Conservation (phyloP, 1,139 yeast species). For the Blastobotrys raffinosifermentans region DNA sequence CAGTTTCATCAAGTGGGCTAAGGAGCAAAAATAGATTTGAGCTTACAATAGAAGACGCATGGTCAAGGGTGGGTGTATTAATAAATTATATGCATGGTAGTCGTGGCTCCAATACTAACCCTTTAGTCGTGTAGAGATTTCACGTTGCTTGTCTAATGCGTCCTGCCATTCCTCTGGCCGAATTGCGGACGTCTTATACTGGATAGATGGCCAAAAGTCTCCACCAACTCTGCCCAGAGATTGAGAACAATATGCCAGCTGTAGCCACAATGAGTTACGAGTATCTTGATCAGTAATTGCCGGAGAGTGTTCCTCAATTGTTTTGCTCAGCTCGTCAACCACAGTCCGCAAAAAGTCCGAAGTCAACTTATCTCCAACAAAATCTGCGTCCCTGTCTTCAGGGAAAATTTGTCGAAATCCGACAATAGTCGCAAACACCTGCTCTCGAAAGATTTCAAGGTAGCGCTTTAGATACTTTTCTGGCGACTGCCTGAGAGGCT, state of each 20-base stretch:
- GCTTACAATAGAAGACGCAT: neutral
- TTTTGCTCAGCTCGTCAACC: constrained; percentile 32
- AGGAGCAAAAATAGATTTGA: constrained; percentile 8
- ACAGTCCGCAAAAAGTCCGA: constrained; percentile 41
- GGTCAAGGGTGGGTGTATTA: neutral
- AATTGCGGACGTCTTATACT: constrained; percentile 23
- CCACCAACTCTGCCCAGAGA: constrained; percentile 65
- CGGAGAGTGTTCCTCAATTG: constrained; percentile 36
- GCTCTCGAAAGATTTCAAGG: constrained; percentile 79
- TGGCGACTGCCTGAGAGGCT: constrained; percentile 47
- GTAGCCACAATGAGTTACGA: constrained; percentile 61
- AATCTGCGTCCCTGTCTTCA: constrained; percentile 13
- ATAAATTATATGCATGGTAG: neutral
- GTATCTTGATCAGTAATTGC: constrained; percentile 39
- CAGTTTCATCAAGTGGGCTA: constrained; percentile 48
- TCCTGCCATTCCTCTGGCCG: constrained; percentile 34
- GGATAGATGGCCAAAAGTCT: constrained; percentile 47
- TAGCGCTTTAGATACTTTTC: constrained; percentile 71
- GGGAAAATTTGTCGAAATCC: constrained; percentile 61
- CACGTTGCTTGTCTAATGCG: constrained; percentile 37
- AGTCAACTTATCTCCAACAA: constrained; percentile 27
- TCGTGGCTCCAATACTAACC: neutral
- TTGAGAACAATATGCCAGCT: constrained; percentile 69
- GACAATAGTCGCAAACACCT: constrained; percentile 65
- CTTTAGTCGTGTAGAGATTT: constrained; percentile 28